phyloP scores from a whole-genome alignment of 805 yeast genomes.

The Wickerhamiella azymoides region DNA sequence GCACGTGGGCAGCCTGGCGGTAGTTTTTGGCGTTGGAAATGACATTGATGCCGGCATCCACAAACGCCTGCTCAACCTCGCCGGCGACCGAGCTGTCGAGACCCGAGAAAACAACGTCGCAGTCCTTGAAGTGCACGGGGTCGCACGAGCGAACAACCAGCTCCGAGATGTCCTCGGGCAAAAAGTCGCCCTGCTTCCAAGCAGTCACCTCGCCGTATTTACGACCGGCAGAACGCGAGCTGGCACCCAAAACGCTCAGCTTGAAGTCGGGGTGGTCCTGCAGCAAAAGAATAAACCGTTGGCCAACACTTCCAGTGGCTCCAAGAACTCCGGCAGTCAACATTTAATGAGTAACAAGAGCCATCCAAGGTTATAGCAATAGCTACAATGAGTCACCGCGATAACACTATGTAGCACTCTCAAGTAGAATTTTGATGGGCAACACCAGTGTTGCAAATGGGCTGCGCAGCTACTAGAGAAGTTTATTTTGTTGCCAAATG shows the following conservation, averaged over 20 bases:
- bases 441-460: too few relatives aligned
- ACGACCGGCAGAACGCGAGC: slow-evolving; percentile 87
- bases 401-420: too few relatives aligned
- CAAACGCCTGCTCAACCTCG: slow-evolving; percentile 73
- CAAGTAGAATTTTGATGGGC: too few relatives aligned
- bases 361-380: too few relatives aligned
- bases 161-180: slow-evolving; percentile 55
- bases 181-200: slow-evolving; percentile 83
- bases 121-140: slow-evolving; percentile 61
- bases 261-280: slow-evolving; percentile 84
- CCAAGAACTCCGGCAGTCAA: slow-evolving; percentile 67
- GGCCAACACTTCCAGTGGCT: slow-evolving; percentile 97
- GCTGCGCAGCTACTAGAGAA: too few relatives aligned
- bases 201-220: slow-evolving; percentile 69
- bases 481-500: too few relatives aligned
- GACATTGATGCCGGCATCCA: slow-evolving; percentile 65
- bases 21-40: slow-evolving; percentile 94
- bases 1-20: slow-evolving; percentile 76
- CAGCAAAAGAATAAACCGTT: slow-evolving; percentile 75
- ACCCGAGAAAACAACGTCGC: slow-evolving; percentile 92
- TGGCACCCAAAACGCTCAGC: slow-evolving; percentile 77
- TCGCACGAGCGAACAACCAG: slow-evolving; percentile 67
- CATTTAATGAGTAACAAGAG: neutral
- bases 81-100: slow-evolving; percentile 91
- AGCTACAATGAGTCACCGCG: neutral